Base-by-base conservation (phyloP, 2,329 filamentous ascomycete species). In the Ilyonectria destructans region DNA sequence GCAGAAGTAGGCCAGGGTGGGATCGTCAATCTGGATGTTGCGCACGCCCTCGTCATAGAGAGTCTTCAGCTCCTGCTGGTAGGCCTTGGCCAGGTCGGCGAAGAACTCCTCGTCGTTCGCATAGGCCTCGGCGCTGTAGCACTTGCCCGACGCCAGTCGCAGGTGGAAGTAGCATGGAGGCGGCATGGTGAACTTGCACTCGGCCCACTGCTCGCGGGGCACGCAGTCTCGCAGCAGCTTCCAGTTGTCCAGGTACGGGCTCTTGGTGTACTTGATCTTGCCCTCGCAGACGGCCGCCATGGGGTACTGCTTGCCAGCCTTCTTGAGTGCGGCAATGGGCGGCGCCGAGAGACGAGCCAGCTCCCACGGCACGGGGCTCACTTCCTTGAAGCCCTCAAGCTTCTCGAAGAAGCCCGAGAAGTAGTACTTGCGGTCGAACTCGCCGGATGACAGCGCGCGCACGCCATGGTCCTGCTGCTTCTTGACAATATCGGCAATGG, bases 131-230 rank as follows among this genome's bases (percentile, higher is more conserved):
- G 84, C 81, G 64, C 82, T 84, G 77, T 88, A 89, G 65, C 86
- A 87, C 71, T 84, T 84, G 75, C 81, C 87, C 17, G 85, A 83
- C 60, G 85, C 84, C 70, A 88, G 85, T 57, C 76, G 74, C 54
- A 83, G 73, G 79, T 93, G 91, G 77, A 92, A 93, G 87, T 90
- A 92, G 78, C 89, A 89, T 2, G 90, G 90, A 5, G 90, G 89
- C 19, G 90, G 88, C 74, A 93, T 82, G 19, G 91, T 92, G 72
- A 93, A 86, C 82, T 93, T 92, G 79, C 91, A 88, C 75, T 91
- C 87, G 64, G 85, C 85, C 80, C 89, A 88, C 71, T 90, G 83
- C 67, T 89, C 87, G 51, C 86, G 81, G 1, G 90, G 87, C 1
- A 93, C 83, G 12, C 74, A 69, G 54, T 77, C 77, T 19, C 77